Base-by-base conservation (phyloP, 768 basidiomycete species). In the Russula compacta region DNA sequence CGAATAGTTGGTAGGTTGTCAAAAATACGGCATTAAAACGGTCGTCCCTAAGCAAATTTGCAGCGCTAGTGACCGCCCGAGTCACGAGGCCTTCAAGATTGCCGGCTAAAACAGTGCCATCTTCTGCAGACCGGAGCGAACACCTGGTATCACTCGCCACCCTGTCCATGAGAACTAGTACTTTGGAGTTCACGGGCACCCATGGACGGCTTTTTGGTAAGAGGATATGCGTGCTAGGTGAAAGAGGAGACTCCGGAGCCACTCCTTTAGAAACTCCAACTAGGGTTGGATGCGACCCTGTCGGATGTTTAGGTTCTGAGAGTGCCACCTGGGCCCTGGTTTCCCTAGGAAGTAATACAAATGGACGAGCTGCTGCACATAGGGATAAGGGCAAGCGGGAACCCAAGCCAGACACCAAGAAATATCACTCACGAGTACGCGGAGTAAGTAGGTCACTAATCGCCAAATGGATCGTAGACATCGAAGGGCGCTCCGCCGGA, bases 41-140 rank as follows among this genome's bases (percentile, higher is more conserved):
- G 15, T 47, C 40, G 3, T 54, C 56, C 24, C 5, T 35, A 2
- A 39, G 15, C 9, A 39, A 12, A 24, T 54, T 40, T 17, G 51
- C 36, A 0, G 43, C 17, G 14, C 29, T 36, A 24, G 4, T 14
- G 38, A 58, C 54, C 14, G 19, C 21, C 2, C 52, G 51, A 12
- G 38, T 38, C 21, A 63, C 15, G 39, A 63, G 52, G 47, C 61
- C 61, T 54, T 63, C 61, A 3, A 63, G 61, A 21, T 54, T 63
- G 8, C 52, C 61, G 7, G 52, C 33, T 10, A 40, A 63, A n/a
- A 63, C 61, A 8, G 52, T 39, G n/a, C 61, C 61, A n/a, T 63
- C 61, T 29, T 3, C 24, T 29, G 56, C 51, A 35, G 6, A 29
- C 19, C 36, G 56, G n/a, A 62, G 56, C 9, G 49, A 53, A 32